Percentiles rank a stretch among this genome's conserved stretches.
Conservation (phyloP, 2,329 filamentous ascomycete genomes). For the Pyricularia pennisetigena region DNA sequence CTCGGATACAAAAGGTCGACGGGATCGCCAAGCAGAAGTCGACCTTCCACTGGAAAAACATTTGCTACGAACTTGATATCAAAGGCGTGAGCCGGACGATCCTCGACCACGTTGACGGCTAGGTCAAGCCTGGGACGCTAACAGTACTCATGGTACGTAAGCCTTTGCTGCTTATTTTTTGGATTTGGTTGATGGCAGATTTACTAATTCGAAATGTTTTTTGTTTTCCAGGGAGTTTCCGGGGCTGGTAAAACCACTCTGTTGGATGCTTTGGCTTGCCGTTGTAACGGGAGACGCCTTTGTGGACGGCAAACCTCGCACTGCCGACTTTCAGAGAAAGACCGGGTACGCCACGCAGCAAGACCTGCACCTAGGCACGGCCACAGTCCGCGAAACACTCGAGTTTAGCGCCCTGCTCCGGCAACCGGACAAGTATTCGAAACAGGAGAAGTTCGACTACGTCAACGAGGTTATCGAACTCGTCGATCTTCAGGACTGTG, state of each 20-base stretch:
- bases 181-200: neutral
- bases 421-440: conserved; percentile 42
- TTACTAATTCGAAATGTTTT: neutral
- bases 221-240: conserved; percentile 59
- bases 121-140: conserved; percentile 81
- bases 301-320: conserved; percentile 39
- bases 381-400: conserved; percentile 44
- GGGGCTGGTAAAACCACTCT: conserved; percentile 53
- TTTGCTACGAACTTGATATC: conserved; percentile 63
- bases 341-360: conserved; percentile 61
- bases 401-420: conserved; percentile 45
- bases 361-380: conserved; percentile 45
- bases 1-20: neutral
- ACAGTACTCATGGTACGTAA: conserved; percentile 30
- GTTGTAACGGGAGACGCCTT: conserved; percentile 58
- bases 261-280: conserved; percentile 49
- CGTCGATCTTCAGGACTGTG: conserved; percentile 57
- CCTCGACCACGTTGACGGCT: conserved; percentile 72
- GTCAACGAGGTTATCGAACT: conserved; percentile 57
- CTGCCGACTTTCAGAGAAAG: conserved; percentile 44
- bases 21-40: conserved; percentile 30
- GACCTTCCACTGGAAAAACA: conserved; percentile 71
- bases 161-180: too few species aligned
- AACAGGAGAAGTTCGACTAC: conserved; percentile 47
- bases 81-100: conserved; percentile 61